Conservation (phyloP, 176 grass and related monocot species). For the Eragrostis nindensis region DNA sequence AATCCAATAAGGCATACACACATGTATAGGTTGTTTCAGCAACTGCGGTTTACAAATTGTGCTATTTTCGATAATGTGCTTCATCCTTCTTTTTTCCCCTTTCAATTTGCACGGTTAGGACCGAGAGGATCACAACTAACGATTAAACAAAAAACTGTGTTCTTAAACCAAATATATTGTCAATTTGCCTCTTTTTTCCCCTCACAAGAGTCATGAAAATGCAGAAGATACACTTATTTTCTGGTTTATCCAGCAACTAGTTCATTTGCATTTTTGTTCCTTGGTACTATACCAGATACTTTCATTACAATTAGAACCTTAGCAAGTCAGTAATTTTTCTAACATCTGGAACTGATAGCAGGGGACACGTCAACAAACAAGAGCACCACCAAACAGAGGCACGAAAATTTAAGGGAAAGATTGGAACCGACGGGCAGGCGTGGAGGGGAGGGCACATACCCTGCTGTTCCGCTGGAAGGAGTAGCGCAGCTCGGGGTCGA, state of each 20-base stretch:
- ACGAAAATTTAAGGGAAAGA: background rate
- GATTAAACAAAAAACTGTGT: background rate
- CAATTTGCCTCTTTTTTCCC: background rate
- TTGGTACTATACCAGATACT: accelerated
- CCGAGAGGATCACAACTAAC: background rate
- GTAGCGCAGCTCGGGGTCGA: conserved; percentile 76
- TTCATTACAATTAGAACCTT: background rate
- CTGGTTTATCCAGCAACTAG: background rate
- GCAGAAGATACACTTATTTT: background rate
- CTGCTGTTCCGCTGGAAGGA: conserved; percentile 65
- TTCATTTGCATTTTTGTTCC: background rate
- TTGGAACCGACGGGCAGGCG: background rate
- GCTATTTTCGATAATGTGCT: background rate
- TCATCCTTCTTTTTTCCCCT: background rate
- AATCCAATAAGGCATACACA: conserved; percentile 13
- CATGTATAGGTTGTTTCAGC: background rate
- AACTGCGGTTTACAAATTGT: background rate
- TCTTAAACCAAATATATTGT: background rate
- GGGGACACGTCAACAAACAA: background rate
- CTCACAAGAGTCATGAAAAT: background rate
- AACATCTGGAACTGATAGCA: background rate
- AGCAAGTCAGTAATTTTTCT: background rate
- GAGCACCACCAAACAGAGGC: background rate
- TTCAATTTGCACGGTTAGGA: background rate
- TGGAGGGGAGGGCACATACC: conserved; percentile 5